Evolutionary conservation across 2,329 filamentous ascomycete species (phyloP).

Genomic region (Alternaria viburni): DNA sequence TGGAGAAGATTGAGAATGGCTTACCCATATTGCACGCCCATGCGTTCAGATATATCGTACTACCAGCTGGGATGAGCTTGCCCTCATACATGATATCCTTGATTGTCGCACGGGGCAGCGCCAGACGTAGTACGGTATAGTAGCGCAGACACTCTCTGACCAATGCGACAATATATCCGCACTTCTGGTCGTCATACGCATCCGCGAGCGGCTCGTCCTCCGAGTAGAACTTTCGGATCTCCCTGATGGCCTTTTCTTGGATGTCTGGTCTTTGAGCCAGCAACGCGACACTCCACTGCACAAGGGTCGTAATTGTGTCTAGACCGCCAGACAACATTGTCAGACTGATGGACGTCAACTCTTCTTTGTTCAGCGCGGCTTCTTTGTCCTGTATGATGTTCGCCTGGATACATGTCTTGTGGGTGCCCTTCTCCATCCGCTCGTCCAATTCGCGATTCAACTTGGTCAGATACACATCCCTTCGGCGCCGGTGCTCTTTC

Average conservation of each 20-base stretch:
- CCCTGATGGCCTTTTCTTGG: constrained; percentile 64
- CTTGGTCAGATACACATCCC: constrained; percentile 65
- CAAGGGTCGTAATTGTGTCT: constrained; percentile 70
- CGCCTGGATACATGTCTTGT: constrained; percentile 70
- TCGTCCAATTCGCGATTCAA: constrained; percentile 66
- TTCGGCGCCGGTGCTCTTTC: constrained; percentile 64
- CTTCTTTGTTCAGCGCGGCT: constrained; percentile 66
- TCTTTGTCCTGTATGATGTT: constrained; percentile 71
- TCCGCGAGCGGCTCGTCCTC: constrained; percentile 64
- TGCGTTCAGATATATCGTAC: constrained; percentile 69
- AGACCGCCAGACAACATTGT: constrained; percentile 73
- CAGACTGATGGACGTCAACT: constrained; percentile 69
- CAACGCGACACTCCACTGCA: constrained; percentile 69
- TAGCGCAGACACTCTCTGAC: constrained; percentile 68
- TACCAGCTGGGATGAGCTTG: constrained; percentile 65
- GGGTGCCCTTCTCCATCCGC: constrained; percentile 65
- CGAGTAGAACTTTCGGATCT: constrained; percentile 62
- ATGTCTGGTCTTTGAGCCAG: constrained; percentile 66
- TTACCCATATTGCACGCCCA: constrained; percentile 74
- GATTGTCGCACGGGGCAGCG: constrained; percentile 66
- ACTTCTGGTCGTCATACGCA: constrained; percentile 67
- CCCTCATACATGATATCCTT: constrained; percentile 66
- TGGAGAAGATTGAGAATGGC: constrained; percentile 47
- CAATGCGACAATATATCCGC: constrained; percentile 67
- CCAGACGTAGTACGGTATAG: constrained; percentile 68